phyloP scores from a whole-genome alignment of 768 basidiomycete species.

The Russula vinacea region DNA sequence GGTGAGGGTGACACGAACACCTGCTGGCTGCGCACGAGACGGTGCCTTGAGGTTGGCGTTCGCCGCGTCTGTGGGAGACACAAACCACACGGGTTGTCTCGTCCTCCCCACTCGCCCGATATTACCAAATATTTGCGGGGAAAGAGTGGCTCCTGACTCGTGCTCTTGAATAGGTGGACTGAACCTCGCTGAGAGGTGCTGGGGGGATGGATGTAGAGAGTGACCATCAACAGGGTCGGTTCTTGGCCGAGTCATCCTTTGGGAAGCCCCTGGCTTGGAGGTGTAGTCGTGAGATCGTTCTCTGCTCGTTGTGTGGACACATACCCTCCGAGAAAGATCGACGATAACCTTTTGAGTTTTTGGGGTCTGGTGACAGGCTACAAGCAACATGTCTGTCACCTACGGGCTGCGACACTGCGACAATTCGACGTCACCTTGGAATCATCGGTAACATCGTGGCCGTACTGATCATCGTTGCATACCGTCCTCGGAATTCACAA shows the following conservation, averaged over 20 bases:
- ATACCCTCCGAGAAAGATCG: conserved; percentile 1
- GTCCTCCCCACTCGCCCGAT: neutral
- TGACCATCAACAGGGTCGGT: neutral
- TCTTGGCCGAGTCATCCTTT: neutral
- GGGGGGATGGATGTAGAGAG: neutral
- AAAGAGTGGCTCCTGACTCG: neutral
- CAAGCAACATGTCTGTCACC: neutral
- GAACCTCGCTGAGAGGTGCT: neutral
- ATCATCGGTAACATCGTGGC: neutral
- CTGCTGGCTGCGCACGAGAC: conserved; percentile 12
- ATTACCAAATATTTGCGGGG: neutral
- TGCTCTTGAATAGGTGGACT: neutral
- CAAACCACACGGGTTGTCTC: neutral
- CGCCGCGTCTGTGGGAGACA: conserved; percentile 4
- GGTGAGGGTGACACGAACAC: conserved; percentile 8
- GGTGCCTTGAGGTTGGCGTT: conserved; percentile 25
- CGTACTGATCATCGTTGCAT: neutral
- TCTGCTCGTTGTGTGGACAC: neutral
- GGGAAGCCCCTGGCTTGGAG: neutral
- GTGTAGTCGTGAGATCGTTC: neutral
- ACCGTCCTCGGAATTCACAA: neutral
- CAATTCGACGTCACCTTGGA: conserved; percentile 5
- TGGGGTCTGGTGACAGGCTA: conserved; percentile 6
- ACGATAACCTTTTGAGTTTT: conserved; percentile 21
- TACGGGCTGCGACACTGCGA: neutral